Evolutionary conservation across 192 early-diverging fungal species (phyloP).

Genomic region (Coemansia sp.): DNA sequence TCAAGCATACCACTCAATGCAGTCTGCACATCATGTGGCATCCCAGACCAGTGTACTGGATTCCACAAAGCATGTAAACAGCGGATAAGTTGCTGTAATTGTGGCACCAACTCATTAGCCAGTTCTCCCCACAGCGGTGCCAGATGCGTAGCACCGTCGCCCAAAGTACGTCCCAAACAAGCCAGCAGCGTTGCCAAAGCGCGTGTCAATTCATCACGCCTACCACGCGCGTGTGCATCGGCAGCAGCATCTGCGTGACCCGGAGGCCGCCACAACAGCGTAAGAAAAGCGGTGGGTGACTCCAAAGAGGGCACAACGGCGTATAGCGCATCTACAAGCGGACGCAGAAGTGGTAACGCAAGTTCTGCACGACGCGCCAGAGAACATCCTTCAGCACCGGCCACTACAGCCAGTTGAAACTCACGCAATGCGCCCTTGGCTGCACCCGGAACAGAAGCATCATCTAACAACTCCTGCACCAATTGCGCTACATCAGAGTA

Average conservation of each 20-base stretch:
- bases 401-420: slow-evolving; percentile 42
- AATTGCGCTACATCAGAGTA: slow-evolving; percentile 38
- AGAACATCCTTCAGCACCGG: slow-evolving; percentile 24
- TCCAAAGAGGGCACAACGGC: slow-evolving; percentile 24
- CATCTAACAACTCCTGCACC: slow-evolving; percentile 24
- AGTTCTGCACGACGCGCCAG: slow-evolving; percentile 32
- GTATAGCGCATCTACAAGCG: slow-evolving; percentile 28
- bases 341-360: slow-evolving; percentile 36
- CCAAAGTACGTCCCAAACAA: slow-evolving; percentile 38
- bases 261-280: slow-evolving; percentile 20
- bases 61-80: slow-evolving; percentile 47
- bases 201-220: slow-evolving; percentile 12
- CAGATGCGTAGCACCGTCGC: slow-evolving; percentile 7
- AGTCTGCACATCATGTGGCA: slow-evolving; percentile 33
- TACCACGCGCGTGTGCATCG: slow-evolving; percentile 12
- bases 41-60: slow-evolving; percentile 17
- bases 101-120: slow-evolving; percentile 18
- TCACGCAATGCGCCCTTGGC: slow-evolving; percentile 42
- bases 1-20: slow-evolving; percentile 32
- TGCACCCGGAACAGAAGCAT: slow-evolving; percentile 13
- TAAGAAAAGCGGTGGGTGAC: slow-evolving; percentile 22
- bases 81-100: slow-evolving; percentile 25
- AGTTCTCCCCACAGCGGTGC: slow-evolving; percentile 42
- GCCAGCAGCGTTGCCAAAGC: slow-evolving; percentile 30
- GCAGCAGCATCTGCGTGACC: background rate